These are phyloP conservation scores for Lagerstroemia speciosa DNA, from an alignment of 345 rosid genomes.

Conservation along the genomic window DNA sequence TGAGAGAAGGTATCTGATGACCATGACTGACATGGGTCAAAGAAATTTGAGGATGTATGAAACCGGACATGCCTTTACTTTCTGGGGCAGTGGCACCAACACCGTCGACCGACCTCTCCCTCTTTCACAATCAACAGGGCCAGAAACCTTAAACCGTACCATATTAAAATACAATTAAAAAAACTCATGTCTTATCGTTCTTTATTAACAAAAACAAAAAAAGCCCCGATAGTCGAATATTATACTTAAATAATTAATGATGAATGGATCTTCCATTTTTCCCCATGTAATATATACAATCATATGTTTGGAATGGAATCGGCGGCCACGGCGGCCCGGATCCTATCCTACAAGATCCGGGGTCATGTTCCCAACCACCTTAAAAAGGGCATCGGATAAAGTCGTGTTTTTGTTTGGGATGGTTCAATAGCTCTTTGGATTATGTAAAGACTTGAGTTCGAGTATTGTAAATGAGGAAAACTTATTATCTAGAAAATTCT, in stretches of 20 bases:
- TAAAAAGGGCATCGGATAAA: not conserved
- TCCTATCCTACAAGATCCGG: not conserved
- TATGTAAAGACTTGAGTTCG: no score
- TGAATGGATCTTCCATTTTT: not conserved
- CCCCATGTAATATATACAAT: not conserved
- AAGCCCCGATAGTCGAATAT: no score
- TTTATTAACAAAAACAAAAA: not conserved
- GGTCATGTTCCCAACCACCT: not conserved
- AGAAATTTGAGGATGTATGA: not conserved
- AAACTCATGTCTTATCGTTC: no score
- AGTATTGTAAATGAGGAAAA: no score
- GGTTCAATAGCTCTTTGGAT: no score
- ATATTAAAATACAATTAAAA: not conserved
- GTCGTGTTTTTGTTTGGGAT: not conserved
- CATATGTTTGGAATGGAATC: not conserved
- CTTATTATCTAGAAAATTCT: no score
- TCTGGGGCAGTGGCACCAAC: conserved; percentile 36
- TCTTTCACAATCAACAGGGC: conserved; percentile 6
- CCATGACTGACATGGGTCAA: not conserved
- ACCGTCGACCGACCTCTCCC: no score
- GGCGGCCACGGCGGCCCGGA: not conserved
- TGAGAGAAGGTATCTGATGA: not conserved
- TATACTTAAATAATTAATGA: not conserved
- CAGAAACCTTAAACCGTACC: not conserved
- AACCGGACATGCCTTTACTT: conserved; percentile 31